These are phyloP conservation scores for Exophiala mesophila DNA, from an alignment of 2,329 filamentous ascomycete species.

Conservation along the genomic window DNA sequence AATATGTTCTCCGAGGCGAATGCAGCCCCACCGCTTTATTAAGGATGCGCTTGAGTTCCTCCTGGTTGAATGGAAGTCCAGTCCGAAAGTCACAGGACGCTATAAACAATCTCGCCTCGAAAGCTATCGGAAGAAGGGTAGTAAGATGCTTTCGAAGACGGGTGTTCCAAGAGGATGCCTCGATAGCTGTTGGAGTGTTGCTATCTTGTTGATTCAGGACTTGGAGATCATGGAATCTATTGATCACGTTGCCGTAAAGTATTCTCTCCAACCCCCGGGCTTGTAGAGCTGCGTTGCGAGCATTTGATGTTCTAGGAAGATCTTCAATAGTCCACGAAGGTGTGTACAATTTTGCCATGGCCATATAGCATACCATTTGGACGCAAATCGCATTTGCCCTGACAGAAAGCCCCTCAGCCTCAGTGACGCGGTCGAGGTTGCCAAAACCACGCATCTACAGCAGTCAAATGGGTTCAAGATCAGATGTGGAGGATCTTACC, in stretches of 20 bases:
- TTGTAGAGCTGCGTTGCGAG: slow-evolving; percentile 10
- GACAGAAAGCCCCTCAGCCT: slow-evolving; percentile 5
- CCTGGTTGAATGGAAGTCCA: slow-evolving; percentile 39
- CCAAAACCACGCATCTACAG: slow-evolving; percentile 7
- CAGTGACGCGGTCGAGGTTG: background rate
- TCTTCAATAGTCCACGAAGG: slow-evolving; percentile 16
- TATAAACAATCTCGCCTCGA: slow-evolving; percentile 25
- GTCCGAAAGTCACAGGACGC: background rate
- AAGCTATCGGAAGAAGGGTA: slow-evolving; percentile 19
- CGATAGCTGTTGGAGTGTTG: background rate
- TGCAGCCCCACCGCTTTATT: slow-evolving; percentile 31
- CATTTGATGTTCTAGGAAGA: slow-evolving; percentile 21
- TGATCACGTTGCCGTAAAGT: slow-evolving; percentile 20
- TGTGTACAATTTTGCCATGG: slow-evolving; percentile 14
- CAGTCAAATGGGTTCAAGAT: background rate
- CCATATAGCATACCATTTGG: slow-evolving; percentile 20
- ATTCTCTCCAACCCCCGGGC: slow-evolving; percentile 11
- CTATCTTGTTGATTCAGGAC: background rate
- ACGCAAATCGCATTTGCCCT: slow-evolving; percentile 11
- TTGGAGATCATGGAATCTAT: slow-evolving; percentile 11
- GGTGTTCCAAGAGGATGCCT: slow-evolving; percentile 1
- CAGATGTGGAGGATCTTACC: background rate
- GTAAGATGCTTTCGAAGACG: slow-evolving; percentile 13
- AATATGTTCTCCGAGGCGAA: slow-evolving; percentile 46
- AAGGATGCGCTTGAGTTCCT: slow-evolving; percentile 53